Evolutionary conservation across 148 eudicot species (phyloP).

Genomic region (Chenopodium berlandieri): DNA sequence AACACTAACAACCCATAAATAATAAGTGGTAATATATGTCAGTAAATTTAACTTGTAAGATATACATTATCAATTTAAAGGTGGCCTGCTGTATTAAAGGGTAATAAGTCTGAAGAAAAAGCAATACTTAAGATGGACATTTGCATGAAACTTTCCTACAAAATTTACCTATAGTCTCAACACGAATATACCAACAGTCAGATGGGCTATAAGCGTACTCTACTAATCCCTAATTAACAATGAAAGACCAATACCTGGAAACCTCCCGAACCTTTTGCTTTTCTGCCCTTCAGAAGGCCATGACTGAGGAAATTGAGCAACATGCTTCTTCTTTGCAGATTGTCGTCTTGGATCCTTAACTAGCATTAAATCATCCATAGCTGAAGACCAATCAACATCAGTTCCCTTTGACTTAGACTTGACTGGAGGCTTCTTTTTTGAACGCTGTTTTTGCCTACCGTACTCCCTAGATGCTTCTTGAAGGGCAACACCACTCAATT

Average conservation of each 20-base stretch:
- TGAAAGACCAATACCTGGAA: conserved; percentile 55
- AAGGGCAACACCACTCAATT: conserved; percentile 75
- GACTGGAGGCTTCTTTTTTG: conserved; percentile 43
- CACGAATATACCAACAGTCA: too few species aligned
- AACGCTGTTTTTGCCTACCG: conserved; percentile 49
- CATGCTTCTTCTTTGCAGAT: conserved; percentile 67
- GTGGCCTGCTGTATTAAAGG: background rate
- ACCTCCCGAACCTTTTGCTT: conserved; percentile 52
- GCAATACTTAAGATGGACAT: background rate
- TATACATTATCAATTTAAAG: background rate
- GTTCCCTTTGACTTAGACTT: conserved; percentile 30
- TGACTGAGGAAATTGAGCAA: conserved; percentile 60
- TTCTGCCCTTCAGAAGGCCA: conserved; percentile 71
- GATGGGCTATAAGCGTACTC: background rate
- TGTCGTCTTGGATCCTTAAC: conserved; percentile 77
- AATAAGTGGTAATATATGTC: background rate
- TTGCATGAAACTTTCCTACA: background rate
- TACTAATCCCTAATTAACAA: background rate
- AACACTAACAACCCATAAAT: background rate
- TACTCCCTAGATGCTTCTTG: conserved; percentile 84
- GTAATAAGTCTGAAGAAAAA: background rate
- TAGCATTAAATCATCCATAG: conserved; percentile 69
- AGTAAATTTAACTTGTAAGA: background rate
- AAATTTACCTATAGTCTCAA: too few species aligned
- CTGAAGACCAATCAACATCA: conserved; percentile 44